Evolutionary conservation across 1,284 basidiomycete species (phyloP), one percentile per base, ranked within the genome.

Genomic region (Cutaneotrichosporon curvatum): DNA sequence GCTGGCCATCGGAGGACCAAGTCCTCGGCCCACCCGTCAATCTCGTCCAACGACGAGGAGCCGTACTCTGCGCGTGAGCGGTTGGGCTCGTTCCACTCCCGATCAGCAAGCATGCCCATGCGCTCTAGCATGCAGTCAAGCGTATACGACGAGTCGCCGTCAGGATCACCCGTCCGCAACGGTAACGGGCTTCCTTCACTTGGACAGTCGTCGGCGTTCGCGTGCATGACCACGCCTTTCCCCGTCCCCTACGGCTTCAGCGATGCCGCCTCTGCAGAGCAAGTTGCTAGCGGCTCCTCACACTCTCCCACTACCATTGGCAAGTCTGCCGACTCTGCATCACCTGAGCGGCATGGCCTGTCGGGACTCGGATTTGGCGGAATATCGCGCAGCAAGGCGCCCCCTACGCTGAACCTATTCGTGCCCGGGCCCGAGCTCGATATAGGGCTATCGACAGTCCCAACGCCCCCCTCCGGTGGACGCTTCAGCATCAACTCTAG

Each of bases 61-160:
- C 37, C 31, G 1, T 28, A 30, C 36, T n/a, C 31, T 25, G 36
- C 43, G 15, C 15, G 36, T 2, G 22, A 12, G 21, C 34, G 41
- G 21, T 21, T 25, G n/a, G 33, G 22, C 16, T 28, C 41, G 33
- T n/a, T 12, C 4, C 66, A 68, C 42, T 47, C 51, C 30, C 60
- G 66, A 15, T 67, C 64, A 1, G 52, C 56, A 4, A 62, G 59
- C 38, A 45, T 67, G 59, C 66, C 66, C 4, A 44, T 55, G 40
- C 45, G 59, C 4, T 38, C 44, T 10, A 50, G 51, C 33, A 44
- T 18, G 25, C 25, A 18, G 19, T 35, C n/a, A 34, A 25, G 35
- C 14, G 16, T 9, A 16, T 43, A 31, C n/a, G n/a, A 16, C 9
- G 18, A 33, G 19, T 36, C 33, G 20, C n/a, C 32, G 7, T 20